Evolutionary conservation across 2,329 filamentous ascomycete species (phyloP).

Genomic region (Elsinoe arachidis): DNA sequence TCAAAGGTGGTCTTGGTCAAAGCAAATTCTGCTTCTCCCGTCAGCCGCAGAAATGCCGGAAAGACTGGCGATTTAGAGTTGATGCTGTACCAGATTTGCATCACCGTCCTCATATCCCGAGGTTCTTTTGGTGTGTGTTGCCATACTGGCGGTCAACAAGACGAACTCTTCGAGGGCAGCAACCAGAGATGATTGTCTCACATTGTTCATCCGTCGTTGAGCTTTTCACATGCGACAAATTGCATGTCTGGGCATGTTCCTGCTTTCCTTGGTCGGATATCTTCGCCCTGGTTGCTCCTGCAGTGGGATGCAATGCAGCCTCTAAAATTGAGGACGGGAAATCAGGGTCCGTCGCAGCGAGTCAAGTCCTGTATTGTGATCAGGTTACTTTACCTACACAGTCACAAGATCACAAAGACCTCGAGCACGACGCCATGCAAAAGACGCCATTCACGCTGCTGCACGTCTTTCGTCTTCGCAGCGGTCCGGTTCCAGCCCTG

Average conservation of each 20-base stretch:
- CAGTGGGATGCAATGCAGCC: neutral
- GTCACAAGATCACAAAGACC: neutral
- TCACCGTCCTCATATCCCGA: slow-evolving; percentile 2
- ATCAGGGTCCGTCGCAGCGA: slow-evolving; percentile 1
- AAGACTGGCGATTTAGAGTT: neutral
- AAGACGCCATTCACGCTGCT: neutral
- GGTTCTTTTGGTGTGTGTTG: neutral
- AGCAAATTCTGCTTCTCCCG: neutral
- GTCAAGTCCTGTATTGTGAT: neutral
- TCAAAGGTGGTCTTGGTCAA: neutral
- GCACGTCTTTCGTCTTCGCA: neutral
- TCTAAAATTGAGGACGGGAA: neutral
- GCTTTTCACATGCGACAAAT: neutral
- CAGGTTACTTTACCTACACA: neutral
- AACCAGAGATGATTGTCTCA: slow-evolving; percentile 1
- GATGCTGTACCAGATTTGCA: neutral
- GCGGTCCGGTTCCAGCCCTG: neutral
- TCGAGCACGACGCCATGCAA: neutral
- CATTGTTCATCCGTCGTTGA: neutral
- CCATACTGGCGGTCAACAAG: neutral
- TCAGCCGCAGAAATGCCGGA: neutral
- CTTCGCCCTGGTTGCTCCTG: neutral
- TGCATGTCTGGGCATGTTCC: neutral
- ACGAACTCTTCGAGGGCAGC: neutral
- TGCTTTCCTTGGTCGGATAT: neutral